A percentile compares a stretch with the other conserved stretches of the same genome.
These are phyloP conservation scores for Mucor saturninus DNA, from an alignment of 371 early-diverging fungal species.

Conservation along the genomic window DNA sequence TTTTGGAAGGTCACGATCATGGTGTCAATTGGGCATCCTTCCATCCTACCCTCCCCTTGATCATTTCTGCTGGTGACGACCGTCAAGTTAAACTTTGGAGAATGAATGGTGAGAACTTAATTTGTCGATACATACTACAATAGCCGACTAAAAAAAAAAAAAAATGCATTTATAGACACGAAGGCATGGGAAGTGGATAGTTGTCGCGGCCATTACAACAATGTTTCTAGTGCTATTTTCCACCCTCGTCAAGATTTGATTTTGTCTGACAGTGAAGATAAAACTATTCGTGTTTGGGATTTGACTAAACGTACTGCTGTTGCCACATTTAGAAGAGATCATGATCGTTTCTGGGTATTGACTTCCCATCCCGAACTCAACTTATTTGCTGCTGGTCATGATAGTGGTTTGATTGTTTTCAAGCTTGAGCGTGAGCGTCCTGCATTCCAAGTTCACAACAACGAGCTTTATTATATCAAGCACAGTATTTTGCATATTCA, in stretches of 20 bases:
- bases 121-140: background rate
- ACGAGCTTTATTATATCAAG: conserved; percentile 83
- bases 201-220: conserved; percentile 98
- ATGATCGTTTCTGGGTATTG: conserved; percentile 98
- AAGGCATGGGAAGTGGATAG: conserved; percentile 98
- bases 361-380: conserved; percentile 94
- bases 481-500: conserved; percentile 82
- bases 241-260: conserved; percentile 94
- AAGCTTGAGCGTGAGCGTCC: conserved; percentile 96
- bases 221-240: conserved; percentile 93
- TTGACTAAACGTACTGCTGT: conserved; percentile 90
- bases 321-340: conserved; percentile 93
- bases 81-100: conserved; percentile 98
- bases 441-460: conserved; percentile 82
- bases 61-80: conserved; percentile 98
- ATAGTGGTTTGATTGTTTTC: conserved; percentile 96
- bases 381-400: conserved; percentile 97
- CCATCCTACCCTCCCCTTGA: conserved; percentile 91
- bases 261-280: conserved; percentile 95
- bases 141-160: background rate
- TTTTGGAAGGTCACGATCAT: conserved; percentile 98
- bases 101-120: conserved; percentile 76
- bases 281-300: conserved; percentile 97
- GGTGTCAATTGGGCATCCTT: conserved; percentile 99
- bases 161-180: conserved; percentile 60